phyloP scores from a whole-genome alignment of 495 filamentous ascomycete species.

The Xylaria nigripes region DNA sequence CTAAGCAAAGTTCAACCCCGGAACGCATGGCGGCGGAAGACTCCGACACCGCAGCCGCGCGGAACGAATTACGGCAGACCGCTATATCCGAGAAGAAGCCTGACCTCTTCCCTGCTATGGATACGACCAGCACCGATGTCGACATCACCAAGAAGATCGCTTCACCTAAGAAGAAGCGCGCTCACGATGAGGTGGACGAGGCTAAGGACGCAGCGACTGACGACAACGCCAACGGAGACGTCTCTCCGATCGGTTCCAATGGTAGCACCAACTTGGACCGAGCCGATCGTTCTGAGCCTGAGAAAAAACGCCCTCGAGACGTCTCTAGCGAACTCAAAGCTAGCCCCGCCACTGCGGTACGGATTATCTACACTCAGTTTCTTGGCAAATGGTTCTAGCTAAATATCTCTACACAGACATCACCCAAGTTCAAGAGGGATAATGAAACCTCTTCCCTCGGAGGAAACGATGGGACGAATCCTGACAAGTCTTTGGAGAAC shows the following conservation, averaged over 20 bases:
- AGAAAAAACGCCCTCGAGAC: slow-evolving; percentile 49
- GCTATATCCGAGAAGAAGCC: slow-evolving; percentile 44
- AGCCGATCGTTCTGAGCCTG: slow-evolving; percentile 41
- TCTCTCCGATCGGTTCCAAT: slow-evolving; percentile 29
- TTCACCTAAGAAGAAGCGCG: slow-evolving; percentile 52
- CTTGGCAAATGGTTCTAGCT: neutral
- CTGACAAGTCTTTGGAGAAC: slow-evolving; percentile 2
- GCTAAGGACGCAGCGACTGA: slow-evolving; percentile 20
- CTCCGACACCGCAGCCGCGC: slow-evolving; percentile 46
- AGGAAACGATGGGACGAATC: neutral
- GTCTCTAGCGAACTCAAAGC: slow-evolving; percentile 21
- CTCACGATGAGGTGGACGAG: slow-evolving; percentile 43
- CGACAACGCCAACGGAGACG: slow-evolving; percentile 24
- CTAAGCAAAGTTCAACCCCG: slow-evolving; percentile 21
- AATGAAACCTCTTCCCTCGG: neutral
- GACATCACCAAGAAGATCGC: slow-evolving; percentile 35
- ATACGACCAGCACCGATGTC: slow-evolving; percentile 10
- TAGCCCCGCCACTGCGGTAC: slow-evolving; percentile 2
- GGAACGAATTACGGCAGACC: slow-evolving; percentile 48
- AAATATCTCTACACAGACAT: neutral
- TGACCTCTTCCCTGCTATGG: slow-evolving; percentile 16
- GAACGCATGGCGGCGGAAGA: slow-evolving; percentile 32
- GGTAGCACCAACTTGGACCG: slow-evolving; percentile 27
- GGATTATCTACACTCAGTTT: neutral
- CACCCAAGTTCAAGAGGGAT: neutral